These are phyloP conservation scores for Suillus ampliporus DNA, from an alignment of 768 basidiomycete species.

Conservation along the genomic window DNA sequence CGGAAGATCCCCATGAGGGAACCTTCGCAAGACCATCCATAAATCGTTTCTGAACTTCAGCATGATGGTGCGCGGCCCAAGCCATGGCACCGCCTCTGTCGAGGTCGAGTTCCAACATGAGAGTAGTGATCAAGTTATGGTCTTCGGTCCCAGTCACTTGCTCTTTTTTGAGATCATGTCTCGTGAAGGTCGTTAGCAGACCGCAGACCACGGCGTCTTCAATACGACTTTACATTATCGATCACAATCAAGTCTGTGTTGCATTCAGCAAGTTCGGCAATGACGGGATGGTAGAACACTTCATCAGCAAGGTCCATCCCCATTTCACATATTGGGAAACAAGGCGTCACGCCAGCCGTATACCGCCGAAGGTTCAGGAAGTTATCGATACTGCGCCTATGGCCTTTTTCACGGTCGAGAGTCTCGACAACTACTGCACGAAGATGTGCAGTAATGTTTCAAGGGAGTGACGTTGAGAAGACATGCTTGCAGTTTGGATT, in stretches of 20 bases:
- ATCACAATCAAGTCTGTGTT: constrained; percentile 28
- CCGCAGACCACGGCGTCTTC: not conserved
- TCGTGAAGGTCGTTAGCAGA: constrained; percentile 19
- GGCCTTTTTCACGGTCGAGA: constrained; percentile 14
- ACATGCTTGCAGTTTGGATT: not conserved
- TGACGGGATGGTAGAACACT: constrained; percentile 33
- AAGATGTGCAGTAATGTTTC: constrained; percentile 8
- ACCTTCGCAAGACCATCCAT: constrained; percentile 26
- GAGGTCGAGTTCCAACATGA: constrained; percentile 36
- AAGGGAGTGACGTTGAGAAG: constrained; percentile 15
- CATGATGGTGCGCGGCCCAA: constrained; percentile 26
- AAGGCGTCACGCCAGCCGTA: constrained; percentile 36
- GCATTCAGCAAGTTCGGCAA: constrained; percentile 16
- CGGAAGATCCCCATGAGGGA: constrained; percentile 33
- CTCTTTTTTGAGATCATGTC: constrained; percentile 45
- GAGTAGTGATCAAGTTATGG: constrained; percentile 41
- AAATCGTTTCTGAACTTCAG: constrained; percentile 21
- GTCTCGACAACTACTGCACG: constrained; percentile 6
- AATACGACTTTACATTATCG: constrained; percentile 27
- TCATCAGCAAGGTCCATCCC: constrained; percentile 39
- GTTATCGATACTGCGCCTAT: constrained; percentile 31
- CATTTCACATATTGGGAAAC: constrained; percentile 36
- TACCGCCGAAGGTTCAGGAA: constrained; percentile 40
- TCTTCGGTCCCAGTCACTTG: constrained; percentile 37
- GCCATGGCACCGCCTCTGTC: constrained; percentile 35